Evolutionary conservation across 1,139 yeast species (phyloP), one percentile per base, ranked within the genome.

Genomic region (Protomyces pachydermus): DNA sequence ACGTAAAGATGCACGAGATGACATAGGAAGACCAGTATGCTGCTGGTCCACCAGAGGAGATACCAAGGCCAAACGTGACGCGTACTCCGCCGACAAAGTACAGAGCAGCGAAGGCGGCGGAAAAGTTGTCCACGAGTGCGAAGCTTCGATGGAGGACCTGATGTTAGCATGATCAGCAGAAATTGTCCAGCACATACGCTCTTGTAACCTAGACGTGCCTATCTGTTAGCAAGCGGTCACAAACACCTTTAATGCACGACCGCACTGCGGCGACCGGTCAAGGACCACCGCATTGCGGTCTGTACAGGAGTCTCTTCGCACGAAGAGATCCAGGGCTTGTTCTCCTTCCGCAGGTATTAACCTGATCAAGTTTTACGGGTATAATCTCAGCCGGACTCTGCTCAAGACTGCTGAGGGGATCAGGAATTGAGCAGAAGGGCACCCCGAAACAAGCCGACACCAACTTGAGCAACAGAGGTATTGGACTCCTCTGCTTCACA

Each of bases 21-120:
- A 69, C 51, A 56, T 68, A 71, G 45, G 72, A 61, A 6, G 70
- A 66, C 72, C 72, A 71, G 54, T 70, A 71, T 1, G 73, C 73
- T 56, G 68, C 70, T 9, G 73, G 73, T 8, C 73, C 73, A 25
- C 73, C 73, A 45, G 69, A 55, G 38, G 64, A 53, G 65, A 71
- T 62, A 18, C 73, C 72, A 42, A 65, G 65, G 54, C 64, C 65
- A 54, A 70, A 70, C 32, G 71, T 61, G 2, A 68, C 67, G 16
- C 72, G 65, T 35, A 71, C 61, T 9, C 72, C 73, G 16, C 69
- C 67, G 54, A 71, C 66, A 35, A 68, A 67, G 65, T 70, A 67
- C 32, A 71, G 67, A 18, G 73, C 72, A 14, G 72, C 67, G 62
- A 71, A 71, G 51, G 70, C 67, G 34, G 72, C 72, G 32, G 72